A percentile compares a stretch with the other conserved stretches of the same genome.
phyloP scores from a whole-genome alignment of 768 basidiomycete genomes.

The Leccinum variicolor region DNA sequence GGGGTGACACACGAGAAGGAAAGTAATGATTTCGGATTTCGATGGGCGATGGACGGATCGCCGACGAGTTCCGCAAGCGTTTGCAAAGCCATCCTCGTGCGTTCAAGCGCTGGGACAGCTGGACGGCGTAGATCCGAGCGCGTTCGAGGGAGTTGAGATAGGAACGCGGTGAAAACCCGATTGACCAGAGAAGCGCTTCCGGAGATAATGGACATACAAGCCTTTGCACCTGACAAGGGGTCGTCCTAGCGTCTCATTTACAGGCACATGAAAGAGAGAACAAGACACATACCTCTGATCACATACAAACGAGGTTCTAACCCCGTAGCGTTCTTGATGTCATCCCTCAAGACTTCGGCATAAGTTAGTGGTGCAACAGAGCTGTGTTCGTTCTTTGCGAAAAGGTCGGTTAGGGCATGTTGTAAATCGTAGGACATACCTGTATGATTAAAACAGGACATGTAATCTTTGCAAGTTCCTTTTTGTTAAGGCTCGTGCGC shows the following conservation, averaged over 20 bases:
- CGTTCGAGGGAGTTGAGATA: constrained; percentile 49
- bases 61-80: constrained; percentile 50
- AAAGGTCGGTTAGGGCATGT: constrained; percentile 1
- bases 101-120: constrained; percentile 35
- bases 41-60: constrained; percentile 42
- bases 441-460: constrained; percentile 70
- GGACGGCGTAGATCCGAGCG: constrained; percentile 47
- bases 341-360: constrained; percentile 51
- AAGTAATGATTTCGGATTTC: constrained; percentile 57
- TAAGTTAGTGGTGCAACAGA: constrained; percentile 50
- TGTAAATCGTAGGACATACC: constrained; percentile 33
- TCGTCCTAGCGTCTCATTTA: neutral
- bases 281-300: constrained; percentile 50
- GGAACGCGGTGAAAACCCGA: constrained; percentile 60
- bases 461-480: constrained; percentile 48
- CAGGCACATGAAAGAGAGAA: neutral
- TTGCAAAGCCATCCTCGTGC: constrained; percentile 53
- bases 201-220: constrained; percentile 52
- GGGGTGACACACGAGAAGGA: constrained; percentile 64
- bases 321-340: constrained; percentile 45
- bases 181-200: constrained; percentile 60
- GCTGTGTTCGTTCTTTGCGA: constrained; percentile 55
- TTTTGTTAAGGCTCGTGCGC: constrained; percentile 52
- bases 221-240: constrained; percentile 44
- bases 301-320: constrained; percentile 51